Evolutionary conservation across 176 grass and related monocot species (phyloP), one percentile per base, ranked within the genome.

Genomic region (Thalia dealbata): DNA sequence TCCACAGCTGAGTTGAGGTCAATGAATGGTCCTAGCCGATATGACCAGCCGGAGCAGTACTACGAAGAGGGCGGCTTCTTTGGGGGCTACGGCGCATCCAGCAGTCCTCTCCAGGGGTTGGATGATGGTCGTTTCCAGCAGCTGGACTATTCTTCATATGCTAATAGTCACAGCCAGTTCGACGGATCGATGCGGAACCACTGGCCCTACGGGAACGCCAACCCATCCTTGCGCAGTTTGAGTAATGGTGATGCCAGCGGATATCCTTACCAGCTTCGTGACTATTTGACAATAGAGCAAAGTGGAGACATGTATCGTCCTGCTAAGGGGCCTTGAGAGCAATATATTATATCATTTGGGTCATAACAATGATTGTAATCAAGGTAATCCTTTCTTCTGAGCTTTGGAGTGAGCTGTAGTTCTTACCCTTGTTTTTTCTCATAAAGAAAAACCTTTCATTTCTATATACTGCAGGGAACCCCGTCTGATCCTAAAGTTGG

Each of bases 1-100:
- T 63, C 58, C 6, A 23, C 50, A 3, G 83, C 76, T 67, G 61
- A 63, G 14, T 63, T 63, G 9, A n/a, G 24, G 38, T 32, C 76
- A 26, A 10, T 75, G 59, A 67, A 75, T 79, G 85, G 76, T 73
- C 84, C 85, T 77, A 58, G 75, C 78, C 63, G 25, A 71, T 81
- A 83, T 66, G 76, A 87, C 72, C 75, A 76, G 56, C 55, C 72
- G 0, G 72, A 86, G 32, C 62, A 69, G 73, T 89, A 85, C 45
- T 88, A 90, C 48, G 73, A 80, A 7, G 78, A 78, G 26, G 44
- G 52, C 64, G 44, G 52, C 64, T 84, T 78, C 70, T 66, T 14
- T 0, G 69, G 80, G 60, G 35, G 69, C 50, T 82, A 91, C 67
- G 80, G 83, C 32, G 73, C 82, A 48, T 80, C 72, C 15, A 85